Base-by-base conservation (phyloP, 139 green algal species). In the Auxenochlorella protothecoides region DNA sequence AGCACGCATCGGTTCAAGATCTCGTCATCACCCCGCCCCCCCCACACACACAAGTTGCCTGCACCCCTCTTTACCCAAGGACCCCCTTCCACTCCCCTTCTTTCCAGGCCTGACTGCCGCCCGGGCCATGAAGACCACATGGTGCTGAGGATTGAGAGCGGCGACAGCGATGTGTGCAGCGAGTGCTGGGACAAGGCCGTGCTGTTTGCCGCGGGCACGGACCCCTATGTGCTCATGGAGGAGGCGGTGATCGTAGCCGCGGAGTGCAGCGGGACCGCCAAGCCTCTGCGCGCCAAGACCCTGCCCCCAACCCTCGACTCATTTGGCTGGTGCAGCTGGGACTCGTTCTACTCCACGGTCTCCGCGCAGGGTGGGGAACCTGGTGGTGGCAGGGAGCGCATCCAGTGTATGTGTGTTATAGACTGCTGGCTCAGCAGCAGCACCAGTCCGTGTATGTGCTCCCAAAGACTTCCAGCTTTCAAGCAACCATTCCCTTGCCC, bases 311-410 rank as follows among this genome's bases (percentile, higher is more conserved):
- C 83, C 8, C 66, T 97, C 55, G 91, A 98, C 70, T 81, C 85
- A 12, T 99, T 99, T 85, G 94, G 92, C 27, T 97, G 91, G 91
- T 94, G 84, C 80, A 85, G 82, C 61, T 80, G 92, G 92, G 93
- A 98, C 77, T 91, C 93, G 7, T 99, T 99, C 77, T 99, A 98
- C 85, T 89, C 75, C 15, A 79, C 79, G 3, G 93, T 98, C 6
- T 44, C 27, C 27, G 27, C 27, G 27, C 27, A 44, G 27, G 27
- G 27, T 44, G 27, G 27, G 27, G 27, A 44, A 44, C 27, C 27
- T 44, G 27, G 27, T 1, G 27, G 27, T 44, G 27, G 27, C 27
- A 44, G 27, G 27, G 27, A 44, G 27, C 27, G 27, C 27, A 44
- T 44, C 27, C 27, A 44, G 27, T 44, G 27, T 1, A 44, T 44